A percentile compares a stretch with the other conserved stretches of the same genome.
Conservation (phyloP, 306 rosid species). For the Casuarina glauca region DNA sequence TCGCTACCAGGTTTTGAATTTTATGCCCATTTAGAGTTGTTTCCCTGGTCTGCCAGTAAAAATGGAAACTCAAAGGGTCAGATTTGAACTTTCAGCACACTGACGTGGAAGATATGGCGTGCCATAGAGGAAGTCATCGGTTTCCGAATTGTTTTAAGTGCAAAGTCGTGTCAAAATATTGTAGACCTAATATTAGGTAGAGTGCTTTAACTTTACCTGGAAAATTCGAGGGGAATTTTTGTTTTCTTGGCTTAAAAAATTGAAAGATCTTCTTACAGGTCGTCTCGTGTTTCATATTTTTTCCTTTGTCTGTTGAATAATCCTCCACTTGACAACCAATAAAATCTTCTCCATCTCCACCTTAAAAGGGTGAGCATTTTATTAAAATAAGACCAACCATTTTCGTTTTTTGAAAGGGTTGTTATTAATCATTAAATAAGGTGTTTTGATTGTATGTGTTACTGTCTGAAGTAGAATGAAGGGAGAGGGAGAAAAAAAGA, state of each 20-base stretch:
- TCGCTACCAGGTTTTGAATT: neutral
- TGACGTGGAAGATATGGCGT: conserved; percentile 21
- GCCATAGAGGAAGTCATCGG: no score
- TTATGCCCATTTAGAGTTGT: neutral
- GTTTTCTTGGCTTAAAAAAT: conserved; percentile 40
- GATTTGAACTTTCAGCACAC: conserved; percentile 11
- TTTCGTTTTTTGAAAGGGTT: neutral
- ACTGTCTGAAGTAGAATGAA: no score
- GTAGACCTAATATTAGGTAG: conserved; percentile 47
- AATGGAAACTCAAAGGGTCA: neutral
- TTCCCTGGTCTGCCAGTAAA: neutral
- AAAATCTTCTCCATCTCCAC: conserved; percentile 10
- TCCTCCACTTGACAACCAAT: neutral
- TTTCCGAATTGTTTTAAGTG: no score
- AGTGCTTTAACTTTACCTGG: conserved; percentile 44
- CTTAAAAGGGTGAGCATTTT: conserved; percentile 11
- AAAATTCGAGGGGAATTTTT: conserved; percentile 54
- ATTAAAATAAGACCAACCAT: neutral
- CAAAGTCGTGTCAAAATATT: conserved; percentile 27
- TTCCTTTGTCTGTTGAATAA: conserved; percentile 33
- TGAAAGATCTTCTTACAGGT: conserved; percentile 11
- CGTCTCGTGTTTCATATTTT: conserved; percentile 26
- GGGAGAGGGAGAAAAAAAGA: no score
- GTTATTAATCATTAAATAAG: no score
- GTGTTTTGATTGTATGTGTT: no score